phyloP scores from a whole-genome alignment of 208 protist genomes.

The Leishmania braziliensis region DNA sequence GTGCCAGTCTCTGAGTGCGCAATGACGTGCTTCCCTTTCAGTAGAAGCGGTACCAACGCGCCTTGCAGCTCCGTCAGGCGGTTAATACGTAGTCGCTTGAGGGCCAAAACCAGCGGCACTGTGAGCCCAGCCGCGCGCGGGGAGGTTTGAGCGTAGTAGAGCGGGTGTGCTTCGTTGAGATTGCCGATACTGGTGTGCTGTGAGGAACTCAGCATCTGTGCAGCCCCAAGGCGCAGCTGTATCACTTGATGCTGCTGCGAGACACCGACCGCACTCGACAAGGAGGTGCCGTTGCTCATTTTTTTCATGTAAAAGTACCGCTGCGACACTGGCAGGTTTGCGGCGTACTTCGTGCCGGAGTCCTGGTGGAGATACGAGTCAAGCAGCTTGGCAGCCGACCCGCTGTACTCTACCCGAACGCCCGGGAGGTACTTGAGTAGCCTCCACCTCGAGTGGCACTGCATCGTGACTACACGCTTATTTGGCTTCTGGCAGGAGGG shows the following conservation, averaged over 20 bases:
- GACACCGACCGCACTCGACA: neutral
- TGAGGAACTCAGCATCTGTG: constrained; percentile 79
- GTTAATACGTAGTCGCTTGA: constrained; percentile 71
- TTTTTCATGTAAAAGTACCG: constrained; percentile 73
- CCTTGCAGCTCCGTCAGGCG: constrained; percentile 87
- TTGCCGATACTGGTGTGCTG: constrained; percentile 63
- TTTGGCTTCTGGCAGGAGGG: neutral
- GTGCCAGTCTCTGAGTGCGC: constrained; percentile 89
- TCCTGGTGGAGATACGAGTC: constrained; percentile 56
- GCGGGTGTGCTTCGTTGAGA: constrained; percentile 81
- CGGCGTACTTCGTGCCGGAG: constrained; percentile 41
- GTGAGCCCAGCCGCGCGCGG: constrained; percentile 75
- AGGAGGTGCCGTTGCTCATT: neutral
- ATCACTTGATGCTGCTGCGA: constrained; percentile 62
- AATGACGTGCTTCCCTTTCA: constrained; percentile 91
- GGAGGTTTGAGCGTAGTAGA: constrained; percentile 80
- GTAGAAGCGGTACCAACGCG: constrained; percentile 80
- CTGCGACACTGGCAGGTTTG: constrained; percentile 80
- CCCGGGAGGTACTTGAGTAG: constrained; percentile 71
- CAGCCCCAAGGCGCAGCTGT: constrained; percentile 76
- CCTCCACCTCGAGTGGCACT: constrained; percentile 1
- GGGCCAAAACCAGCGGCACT: constrained; percentile 63
- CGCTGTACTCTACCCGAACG: constrained; percentile 43
- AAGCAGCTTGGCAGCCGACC: constrained; percentile 64
- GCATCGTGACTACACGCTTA: constrained; percentile 8